Base-by-base conservation (phyloP, 495 filamentous ascomycete genomes). In the Achaetomiella virescens region DNA sequence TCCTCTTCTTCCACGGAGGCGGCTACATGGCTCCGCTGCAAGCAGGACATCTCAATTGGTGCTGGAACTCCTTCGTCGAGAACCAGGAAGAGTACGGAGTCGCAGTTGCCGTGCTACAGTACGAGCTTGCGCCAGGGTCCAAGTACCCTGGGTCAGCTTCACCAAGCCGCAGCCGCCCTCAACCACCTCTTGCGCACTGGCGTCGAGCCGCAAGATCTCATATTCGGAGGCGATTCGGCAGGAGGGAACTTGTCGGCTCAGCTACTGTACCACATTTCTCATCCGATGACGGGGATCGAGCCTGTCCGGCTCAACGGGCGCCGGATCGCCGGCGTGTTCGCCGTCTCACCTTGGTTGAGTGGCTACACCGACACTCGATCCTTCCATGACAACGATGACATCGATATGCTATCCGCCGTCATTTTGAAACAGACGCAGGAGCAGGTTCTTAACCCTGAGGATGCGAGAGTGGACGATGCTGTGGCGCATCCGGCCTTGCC, bases 1-100 rank as follows among this genome's bases (percentile, higher is more conserved):
- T 72, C n/a, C 57, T 60, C 43, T 70, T 66, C 48, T 54, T 72
- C 44, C 69, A 72, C 52, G 69, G 69, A 12, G 69, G 69, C 25
- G 69, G 66, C 6, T 72, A 69, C 48, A 42, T 57, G 12, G 44
- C 50, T 6, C 66, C 69, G 15, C 21, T 61, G 25, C 15, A 27
- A 11, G 25, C 45, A 0, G 67, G 63, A 1, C 66, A 70, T 33
- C 36, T 72, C 4, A 61, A 70, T 22, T 66, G 60, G 57, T 68
- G 66, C 33, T 25, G 59, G 17, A 55, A 59, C 12, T 45, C 67
- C 0, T 72, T 64, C 27, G 27, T 72, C 14, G 43, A 52, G 9
- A 9, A 57, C 8, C 11, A n/a, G 10, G 64, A 45, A 2, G 64
- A 55, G 0, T 60, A 68, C 12, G n/a, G n/a, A n/a, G 62, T 70